Base-by-base conservation (phyloP, 2,329 filamentous ascomycete genomes). In the Fusarium burgessii region DNA sequence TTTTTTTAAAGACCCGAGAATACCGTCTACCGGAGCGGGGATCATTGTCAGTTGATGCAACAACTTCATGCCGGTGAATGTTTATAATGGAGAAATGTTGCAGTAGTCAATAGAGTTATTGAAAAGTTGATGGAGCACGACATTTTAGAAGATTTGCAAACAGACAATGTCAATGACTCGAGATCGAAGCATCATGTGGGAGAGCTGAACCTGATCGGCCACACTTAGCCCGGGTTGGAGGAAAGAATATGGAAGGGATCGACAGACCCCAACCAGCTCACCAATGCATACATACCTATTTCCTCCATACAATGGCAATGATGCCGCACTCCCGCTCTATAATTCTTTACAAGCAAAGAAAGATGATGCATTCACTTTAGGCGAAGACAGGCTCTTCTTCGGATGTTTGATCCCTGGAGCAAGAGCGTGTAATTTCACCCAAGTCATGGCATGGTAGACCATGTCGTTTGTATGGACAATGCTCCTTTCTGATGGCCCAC, bases 191-290 rank as follows among this genome's bases (percentile, higher is more conserved):
- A 35, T 49, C 29, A 40, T 25, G 61, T 60, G 61, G 61, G 49
- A 61, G 62, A 66, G 63, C 63, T 66, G 63, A 66, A 18, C 42
- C 29, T 6, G 43, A 66, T 59, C 51, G 25, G 18, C 50, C 18
- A 23, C 25, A 13, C 20, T 38, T 5, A 38, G 29, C 33, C 41
- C 46, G 54, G 11, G n/a, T 14, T 15, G 33, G 7, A 15, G 23
- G 23, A 32, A 7, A 10, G 47, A 17, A 60, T 47, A 35, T 18
- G 41, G 61, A 36, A 66, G 46, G 6, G 63, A 66, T 66, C 63
- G 35, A 35, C 63, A 66, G 29, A n/a, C 15, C 15, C 36, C 49
- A 29, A 29, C 29, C 29, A 29, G 10, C 29, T 29, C 7, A 60
- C 35, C 35, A 45, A 60, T 66, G 46, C 32, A 52, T 11, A 11